Evolutionary conservation across 345 rosid genomes (phyloP), one percentile per base, ranked within the genome.

Genomic region (Erucastrum elatum): DNA sequence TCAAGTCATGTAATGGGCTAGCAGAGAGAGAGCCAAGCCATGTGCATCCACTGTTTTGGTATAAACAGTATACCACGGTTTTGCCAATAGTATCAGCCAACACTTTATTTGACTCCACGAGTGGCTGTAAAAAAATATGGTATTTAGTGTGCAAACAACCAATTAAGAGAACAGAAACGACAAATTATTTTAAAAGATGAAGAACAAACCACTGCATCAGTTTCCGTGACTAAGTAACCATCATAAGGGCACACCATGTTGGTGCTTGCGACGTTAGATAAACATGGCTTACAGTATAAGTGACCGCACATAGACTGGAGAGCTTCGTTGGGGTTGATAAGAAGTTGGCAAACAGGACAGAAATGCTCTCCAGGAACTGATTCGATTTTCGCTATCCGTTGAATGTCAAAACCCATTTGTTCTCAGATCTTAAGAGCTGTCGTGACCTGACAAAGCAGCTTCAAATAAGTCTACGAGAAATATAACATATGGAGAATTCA

Each of bases 291-390:
- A 81, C 98, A 93, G 55, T 87, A 93, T 6, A 93, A 74, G 70
- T 93, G 98, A 74, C 92, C 88, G 78, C 98, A 93, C 75, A 88
- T 92, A 2, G 96, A 85, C 80, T 89, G 98, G 9, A 93, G 77
- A 12, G 96, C 96, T 84, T 93, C 98, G 68, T 84, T 86, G n/a
- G 98, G 98, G 80, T 84, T 82, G 30, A 93, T 87, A 9, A 93
- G 92, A 64, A 88, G 62, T 4, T 91, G 90, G 71, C 96, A 93
- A 55, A 90, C 90, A 6, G 96, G 89, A 68, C 98, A 93, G 75
- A 93, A 93, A 79, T 85, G 88, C 83, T 90, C 96, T 25, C 90
- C 90, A 3, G 94, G 83, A 12, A 93, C 80, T 62, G 90, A 85
- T 81, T 93, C 91, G 72, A 89, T 89, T 81, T 88, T 90, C 37